A percentile compares a stretch with the other conserved stretches of the same genome.
Evolutionary conservation across 2,329 filamentous ascomycete genomes (phyloP).

Genomic region (Chrysoporthe puriensis): DNA sequence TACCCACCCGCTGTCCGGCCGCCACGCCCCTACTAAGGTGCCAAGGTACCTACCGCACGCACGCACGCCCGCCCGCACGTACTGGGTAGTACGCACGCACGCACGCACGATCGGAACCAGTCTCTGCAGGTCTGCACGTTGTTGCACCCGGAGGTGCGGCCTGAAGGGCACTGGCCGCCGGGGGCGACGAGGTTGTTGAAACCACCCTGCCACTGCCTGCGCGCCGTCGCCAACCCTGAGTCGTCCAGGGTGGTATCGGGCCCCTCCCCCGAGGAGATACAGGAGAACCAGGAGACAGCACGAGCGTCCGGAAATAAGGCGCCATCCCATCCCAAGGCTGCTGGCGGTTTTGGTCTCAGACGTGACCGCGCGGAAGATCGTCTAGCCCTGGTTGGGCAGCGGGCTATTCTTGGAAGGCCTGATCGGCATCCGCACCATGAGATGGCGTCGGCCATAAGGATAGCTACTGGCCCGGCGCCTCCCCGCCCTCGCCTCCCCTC

Average conservation of each 20-base stretch:
- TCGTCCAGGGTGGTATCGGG: not conserved
- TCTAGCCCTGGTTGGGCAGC: conserved; percentile 6
- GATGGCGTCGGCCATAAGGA: conserved; percentile 1
- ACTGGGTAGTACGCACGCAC: not conserved
- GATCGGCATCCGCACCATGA: conserved; percentile 16
- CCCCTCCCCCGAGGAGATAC: not conserved
- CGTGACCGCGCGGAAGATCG: conserved; percentile 18
- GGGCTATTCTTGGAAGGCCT: conserved; percentile 22
- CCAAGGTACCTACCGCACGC: not conserved
- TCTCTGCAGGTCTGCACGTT: not conserved
- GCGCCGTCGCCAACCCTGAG: not conserved
- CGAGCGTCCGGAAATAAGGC: not conserved
- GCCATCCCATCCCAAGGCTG: not conserved
- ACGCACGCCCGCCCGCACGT: not conserved
- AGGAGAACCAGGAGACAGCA: not conserved
- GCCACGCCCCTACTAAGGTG: not conserved
- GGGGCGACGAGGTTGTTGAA: too few relatives aligned
- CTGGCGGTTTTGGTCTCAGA: conserved; percentile 15
- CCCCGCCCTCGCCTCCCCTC: not conserved
- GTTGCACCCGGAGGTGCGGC: too few relatives aligned
- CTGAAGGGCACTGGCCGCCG: too few relatives aligned
- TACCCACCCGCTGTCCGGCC: conserved; percentile 14
- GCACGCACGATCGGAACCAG: not conserved
- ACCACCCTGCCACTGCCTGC: not conserved
- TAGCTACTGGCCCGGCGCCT: not conserved